Percentiles rank a stretch among this genome's conserved stretches.
Conservation (phyloP, 164 flowering plant species). For the Magnolia sinica region DNA sequence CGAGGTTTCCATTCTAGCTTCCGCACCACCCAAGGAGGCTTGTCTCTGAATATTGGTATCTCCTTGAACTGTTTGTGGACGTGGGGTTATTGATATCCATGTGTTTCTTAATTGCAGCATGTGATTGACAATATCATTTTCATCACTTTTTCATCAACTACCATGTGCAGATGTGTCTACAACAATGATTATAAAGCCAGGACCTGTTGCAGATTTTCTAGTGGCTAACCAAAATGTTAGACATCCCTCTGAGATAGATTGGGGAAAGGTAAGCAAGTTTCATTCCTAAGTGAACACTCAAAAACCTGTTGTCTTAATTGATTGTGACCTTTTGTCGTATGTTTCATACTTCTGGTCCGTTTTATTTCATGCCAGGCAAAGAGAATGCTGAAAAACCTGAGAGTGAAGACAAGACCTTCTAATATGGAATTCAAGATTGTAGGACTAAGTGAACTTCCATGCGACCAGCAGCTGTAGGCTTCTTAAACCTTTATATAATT, state of each 20-base stretch:
- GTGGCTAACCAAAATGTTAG: slow-evolving; percentile 69
- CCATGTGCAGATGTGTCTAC: slow-evolving; percentile 74
- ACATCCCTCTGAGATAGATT: slow-evolving; percentile 59
- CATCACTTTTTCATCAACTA: background rate
- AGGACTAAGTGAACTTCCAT: slow-evolving; percentile 70
- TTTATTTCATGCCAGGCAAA: slow-evolving; percentile 50
- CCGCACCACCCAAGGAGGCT: slow-evolving; percentile 74
- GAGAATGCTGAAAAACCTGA: slow-evolving; percentile 62
- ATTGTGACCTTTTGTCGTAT: background rate
- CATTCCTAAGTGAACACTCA: background rate
- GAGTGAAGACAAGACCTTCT: slow-evolving; percentile 48
- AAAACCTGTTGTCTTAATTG: background rate
- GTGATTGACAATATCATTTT: background rate
- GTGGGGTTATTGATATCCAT: background rate
- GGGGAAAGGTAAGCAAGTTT: slow-evolving; percentile 57
- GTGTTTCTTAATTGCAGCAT: background rate
- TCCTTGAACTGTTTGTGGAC: background rate
- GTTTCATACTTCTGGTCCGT: background rate
- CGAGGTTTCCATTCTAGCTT: slow-evolving; percentile 89
- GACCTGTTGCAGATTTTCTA: slow-evolving; percentile 79
- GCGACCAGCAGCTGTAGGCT: slow-evolving; percentile 63
- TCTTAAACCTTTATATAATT: background rate
- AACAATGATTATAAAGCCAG: slow-evolving; percentile 85
- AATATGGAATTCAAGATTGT: slow-evolving; percentile 71
- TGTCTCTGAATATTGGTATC: slow-evolving; percentile 76